Conservation (phyloP, 2,329 filamentous ascomycete genomes). For the Didymella segeticola region DNA sequence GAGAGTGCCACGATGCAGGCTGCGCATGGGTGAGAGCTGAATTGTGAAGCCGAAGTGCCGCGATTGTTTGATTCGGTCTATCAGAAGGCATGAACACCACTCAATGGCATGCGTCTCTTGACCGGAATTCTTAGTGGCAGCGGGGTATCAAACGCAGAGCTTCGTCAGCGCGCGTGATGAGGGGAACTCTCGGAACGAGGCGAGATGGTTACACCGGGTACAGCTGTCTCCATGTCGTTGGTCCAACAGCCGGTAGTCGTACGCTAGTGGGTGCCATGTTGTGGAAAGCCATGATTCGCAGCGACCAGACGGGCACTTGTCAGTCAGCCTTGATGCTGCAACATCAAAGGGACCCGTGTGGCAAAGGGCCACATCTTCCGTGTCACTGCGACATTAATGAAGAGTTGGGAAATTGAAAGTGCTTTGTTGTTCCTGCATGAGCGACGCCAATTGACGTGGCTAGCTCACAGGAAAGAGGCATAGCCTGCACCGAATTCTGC, state of each 20-base stretch:
- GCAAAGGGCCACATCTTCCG: conserved; percentile 37
- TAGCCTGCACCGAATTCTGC: conserved; percentile 19
- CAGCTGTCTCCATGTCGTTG: conserved; percentile 45
- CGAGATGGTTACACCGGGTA: conserved; percentile 41
- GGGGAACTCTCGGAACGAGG: conserved; percentile 27
- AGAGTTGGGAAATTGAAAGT: conserved; percentile 29
- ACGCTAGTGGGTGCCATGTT: conserved; percentile 30
- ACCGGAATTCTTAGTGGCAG: conserved; percentile 33
- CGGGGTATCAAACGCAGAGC: conserved; percentile 28
- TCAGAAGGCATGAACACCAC: conserved; percentile 7
- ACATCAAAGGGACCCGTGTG: conserved; percentile 25
- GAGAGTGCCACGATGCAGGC: conserved; percentile 15
- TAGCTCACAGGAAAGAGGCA: conserved; percentile 25
- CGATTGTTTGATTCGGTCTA: not conserved
- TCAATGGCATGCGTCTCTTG: conserved; percentile 31
- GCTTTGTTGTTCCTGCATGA: conserved; percentile 49
- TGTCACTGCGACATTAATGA: conserved; percentile 40
- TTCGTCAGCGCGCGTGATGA: conserved; percentile 32
- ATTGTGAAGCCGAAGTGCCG: conserved; percentile 9
- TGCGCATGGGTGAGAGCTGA: conserved; percentile 6
- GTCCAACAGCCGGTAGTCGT: conserved; percentile 25
- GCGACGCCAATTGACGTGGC: conserved; percentile 44
- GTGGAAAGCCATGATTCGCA: conserved; percentile 36
- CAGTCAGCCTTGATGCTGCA: conserved; percentile 30
- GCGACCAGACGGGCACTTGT: conserved; percentile 11